Evolutionary conservation across 2,329 filamentous ascomycete species (phyloP).

Genomic region (Diaporthe helianthi): DNA sequence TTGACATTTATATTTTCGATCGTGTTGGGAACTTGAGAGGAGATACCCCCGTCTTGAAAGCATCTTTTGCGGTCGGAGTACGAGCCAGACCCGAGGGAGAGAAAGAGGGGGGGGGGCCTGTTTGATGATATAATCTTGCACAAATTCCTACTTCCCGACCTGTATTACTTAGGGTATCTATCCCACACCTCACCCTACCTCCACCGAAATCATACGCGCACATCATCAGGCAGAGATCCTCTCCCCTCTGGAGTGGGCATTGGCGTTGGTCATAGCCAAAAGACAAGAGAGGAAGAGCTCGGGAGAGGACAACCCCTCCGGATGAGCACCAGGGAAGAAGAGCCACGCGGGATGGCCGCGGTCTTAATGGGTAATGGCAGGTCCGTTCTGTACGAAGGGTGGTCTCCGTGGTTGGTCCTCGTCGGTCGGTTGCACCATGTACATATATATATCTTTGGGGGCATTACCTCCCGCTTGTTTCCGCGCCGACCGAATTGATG

Average conservation of each 20-base stretch:
- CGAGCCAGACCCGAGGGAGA: slow-evolving; percentile 12
- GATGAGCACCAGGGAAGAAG: slow-evolving; percentile 1
- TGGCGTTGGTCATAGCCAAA: slow-evolving; percentile 19
- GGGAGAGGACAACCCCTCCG: too few species aligned
- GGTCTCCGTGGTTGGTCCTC: background rate
- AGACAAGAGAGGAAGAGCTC: background rate
- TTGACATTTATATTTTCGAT: background rate
- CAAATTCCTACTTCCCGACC: background rate
- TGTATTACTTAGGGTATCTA: slow-evolving; percentile 29
- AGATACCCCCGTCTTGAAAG: slow-evolving; percentile 33
- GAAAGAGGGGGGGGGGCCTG: background rate
- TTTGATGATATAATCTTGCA: slow-evolving; percentile 19
- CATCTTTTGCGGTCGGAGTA: slow-evolving; percentile 31
- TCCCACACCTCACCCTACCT: background rate
- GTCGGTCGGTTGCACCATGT: slow-evolving; percentile 5
- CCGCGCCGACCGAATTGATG: slow-evolving; percentile 4
- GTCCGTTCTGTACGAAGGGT: background rate
- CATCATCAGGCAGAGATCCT: slow-evolving; percentile 10
- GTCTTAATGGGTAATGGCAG: slow-evolving; percentile 22
- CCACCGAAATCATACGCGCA: slow-evolving; percentile 1
- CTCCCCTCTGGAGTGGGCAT: background rate
- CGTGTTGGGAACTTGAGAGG: slow-evolving; percentile 28
- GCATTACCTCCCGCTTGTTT: background rate
- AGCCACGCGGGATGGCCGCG: slow-evolving; percentile 8
- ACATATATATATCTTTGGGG: background rate